Evolutionary conservation across 345 rosid species (phyloP).

Genomic region (Eucalyptus curtisii): DNA sequence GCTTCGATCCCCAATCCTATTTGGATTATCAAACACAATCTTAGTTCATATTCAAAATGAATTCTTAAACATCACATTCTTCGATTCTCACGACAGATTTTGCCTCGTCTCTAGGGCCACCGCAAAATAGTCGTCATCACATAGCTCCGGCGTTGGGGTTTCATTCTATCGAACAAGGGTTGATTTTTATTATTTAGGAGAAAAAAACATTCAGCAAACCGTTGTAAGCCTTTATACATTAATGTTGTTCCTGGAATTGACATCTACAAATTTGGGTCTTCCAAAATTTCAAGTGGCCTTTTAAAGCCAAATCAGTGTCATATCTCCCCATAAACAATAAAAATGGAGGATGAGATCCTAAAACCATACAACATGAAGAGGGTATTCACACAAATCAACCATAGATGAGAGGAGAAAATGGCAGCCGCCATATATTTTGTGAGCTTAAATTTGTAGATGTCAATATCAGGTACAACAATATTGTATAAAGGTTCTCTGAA

Average conservation of each 20-base stretch:
- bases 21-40: rapidly evolving
- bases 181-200: not conserved
- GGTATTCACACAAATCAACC: not conserved
- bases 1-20: not conserved
- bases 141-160: not conserved
- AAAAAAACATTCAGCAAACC: not conserved
- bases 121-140: not conserved
- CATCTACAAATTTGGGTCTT: not conserved
- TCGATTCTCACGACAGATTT: not conserved
- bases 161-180: not conserved
- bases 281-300: not conserved
- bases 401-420: not conserved
- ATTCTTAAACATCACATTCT: not conserved
- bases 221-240: not conserved
- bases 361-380: not conserved
- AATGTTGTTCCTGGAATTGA: not conserved
- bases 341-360: not conserved
- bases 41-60: not conserved
- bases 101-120: not conserved
- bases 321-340: not conserved
- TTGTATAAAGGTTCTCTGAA: not conserved
- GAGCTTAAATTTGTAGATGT: not conserved
- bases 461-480: not conserved
- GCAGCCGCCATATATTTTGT: not conserved
- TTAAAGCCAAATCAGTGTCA: not conserved